Base-by-base conservation (phyloP, 495 filamentous ascomycete genomes). In the Acidiella bohemica region DNA sequence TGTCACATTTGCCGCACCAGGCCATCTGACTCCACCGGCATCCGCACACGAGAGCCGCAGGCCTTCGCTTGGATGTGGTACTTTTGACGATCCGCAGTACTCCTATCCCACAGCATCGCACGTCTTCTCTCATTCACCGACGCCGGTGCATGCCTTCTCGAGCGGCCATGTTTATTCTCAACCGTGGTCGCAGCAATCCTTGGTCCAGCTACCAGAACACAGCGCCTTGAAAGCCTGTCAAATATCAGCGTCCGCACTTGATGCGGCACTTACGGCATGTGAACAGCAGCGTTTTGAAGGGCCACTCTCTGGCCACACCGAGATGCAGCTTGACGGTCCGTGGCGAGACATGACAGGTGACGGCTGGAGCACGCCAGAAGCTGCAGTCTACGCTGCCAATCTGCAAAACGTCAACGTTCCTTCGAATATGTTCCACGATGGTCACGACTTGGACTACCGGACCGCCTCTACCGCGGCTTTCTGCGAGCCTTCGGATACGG, bases 21-120 rank as follows among this genome's bases (percentile, higher is more conserved):
- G 46, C 2, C 44, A 33, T 20, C 36, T 32, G 12, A 49, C 46
- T 14, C 46, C 46, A n/a, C 46, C 46, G 18, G 40, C 39, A 23
- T 49, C 46, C 7, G 46, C 46, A 12, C 40, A 39, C 23, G 46
- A 49, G 21, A 49, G 46, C 21, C 46, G 46, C 6, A 28, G 46
- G n/a, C 21, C 17, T 5, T 49, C 46, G 23, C 22, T 42, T 13
- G 22, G 30, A 16, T 33, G 28, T 19, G 23, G 31, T 2, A 18
- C 9, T 11, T 19, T 44, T 10, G 20, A 32, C 8, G 40, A 49
- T 35, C 14, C 34, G 3, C 12, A n/a, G 9, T 37, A 25, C 19
- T 23, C 11, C 19, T 12, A 19, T 3, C 7, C 14, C 2, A 7
- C 13, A 7, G 7, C 20, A 14, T 5, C 14, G 34, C 34, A 23